Base-by-base conservation (phyloP, 805 yeast genomes). In the Cyberlindnera maritima region DNA sequence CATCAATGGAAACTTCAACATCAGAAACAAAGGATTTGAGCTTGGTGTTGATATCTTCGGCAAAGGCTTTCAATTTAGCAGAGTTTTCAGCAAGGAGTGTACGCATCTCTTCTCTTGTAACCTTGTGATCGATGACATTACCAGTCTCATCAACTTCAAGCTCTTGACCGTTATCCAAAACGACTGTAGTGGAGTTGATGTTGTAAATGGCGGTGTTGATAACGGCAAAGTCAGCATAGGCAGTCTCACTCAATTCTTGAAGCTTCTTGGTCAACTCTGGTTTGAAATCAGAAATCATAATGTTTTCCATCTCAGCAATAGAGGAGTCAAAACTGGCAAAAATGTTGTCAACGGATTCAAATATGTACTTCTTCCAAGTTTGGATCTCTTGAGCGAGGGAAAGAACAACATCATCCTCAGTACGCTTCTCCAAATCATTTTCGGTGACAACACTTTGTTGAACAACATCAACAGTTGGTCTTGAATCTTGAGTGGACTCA, bases 51-150 rank as follows among this genome's bases (percentile, higher is more conserved):
- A 76, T 62, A 1, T 48, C 48, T 17, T 65, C 66, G 0, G 74
- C 67, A 19, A 59, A 52, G 0, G 44, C 52, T 21, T 64, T 60
- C 36, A 76, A 53, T 4, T 54, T 48, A 1, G 52, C 55, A n/a
- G 67, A 59, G 19, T 67, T 58, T 14, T 60, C 58, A 8, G 64
- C 57, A 41, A 79, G 66, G 20, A 60, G 50, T 42, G 72, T 77
- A 61, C 83, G 74, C 56, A 72, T 63, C 32, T 69, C 71, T 52
- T 74, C 72, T 56, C 84, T 68, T 2, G 77, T 61, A 28, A 79
- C 68, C 50, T 67, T 70, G 32, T 60, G 60, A 14, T 60, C 61
- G 34, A 72, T 55, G 42, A 67, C 58, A 15, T 64, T 65, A 18
- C 70, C 69, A 5, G 59, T 54, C 35, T 53, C 55, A 45, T 69